A percentile compares a stretch with the other conserved stretches of the same genome.
Conservation (phyloP, 495 filamentous ascomycete species). For the Amphirosellinia nigrospora region DNA sequence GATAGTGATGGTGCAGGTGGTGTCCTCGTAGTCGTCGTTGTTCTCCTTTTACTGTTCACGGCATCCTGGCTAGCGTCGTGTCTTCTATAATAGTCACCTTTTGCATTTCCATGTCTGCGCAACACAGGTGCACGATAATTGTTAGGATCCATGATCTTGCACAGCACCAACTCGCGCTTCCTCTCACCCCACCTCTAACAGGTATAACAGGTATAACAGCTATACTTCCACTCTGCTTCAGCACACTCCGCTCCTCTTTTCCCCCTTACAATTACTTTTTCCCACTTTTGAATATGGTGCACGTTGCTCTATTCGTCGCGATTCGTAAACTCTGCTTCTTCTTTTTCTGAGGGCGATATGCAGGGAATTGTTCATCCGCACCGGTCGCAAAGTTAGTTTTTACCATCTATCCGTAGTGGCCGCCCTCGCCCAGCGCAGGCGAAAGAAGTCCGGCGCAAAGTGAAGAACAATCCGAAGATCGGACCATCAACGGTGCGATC, state of each 20-base stretch:
- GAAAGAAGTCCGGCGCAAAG: slow-evolving; percentile 2
- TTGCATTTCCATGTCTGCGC: slow-evolving; percentile 44
- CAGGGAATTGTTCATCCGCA: slow-evolving; percentile 4
- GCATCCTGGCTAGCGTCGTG: slow-evolving; percentile 44
- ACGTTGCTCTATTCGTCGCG: neutral
- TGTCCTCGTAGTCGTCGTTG: no score
- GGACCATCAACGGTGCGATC: slow-evolving; percentile 13
- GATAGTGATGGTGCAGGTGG: neutral
- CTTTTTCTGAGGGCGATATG: neutral
- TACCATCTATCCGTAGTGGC: neutral
- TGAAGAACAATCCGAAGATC: neutral
- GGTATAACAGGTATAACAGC: no score
- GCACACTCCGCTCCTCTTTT: neutral
- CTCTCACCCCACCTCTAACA: neutral
- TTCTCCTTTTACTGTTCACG: slow-evolving; percentile 41
- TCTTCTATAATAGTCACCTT: slow-evolving; percentile 35
- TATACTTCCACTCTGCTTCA: slow-evolving; percentile 9
- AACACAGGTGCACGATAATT: slow-evolving; percentile 54
- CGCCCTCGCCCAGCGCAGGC: slow-evolving; percentile 14
- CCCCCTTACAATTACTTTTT: neutral
- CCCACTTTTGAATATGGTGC: neutral
- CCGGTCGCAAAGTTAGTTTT: neutral
- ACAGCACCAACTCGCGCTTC: neutral
- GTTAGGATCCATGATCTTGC: slow-evolving; percentile 45
- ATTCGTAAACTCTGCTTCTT: neutral